phyloP scores from a whole-genome alignment of 2,329 filamentous ascomycete genomes.

The Plectosphaerella sp. region DNA sequence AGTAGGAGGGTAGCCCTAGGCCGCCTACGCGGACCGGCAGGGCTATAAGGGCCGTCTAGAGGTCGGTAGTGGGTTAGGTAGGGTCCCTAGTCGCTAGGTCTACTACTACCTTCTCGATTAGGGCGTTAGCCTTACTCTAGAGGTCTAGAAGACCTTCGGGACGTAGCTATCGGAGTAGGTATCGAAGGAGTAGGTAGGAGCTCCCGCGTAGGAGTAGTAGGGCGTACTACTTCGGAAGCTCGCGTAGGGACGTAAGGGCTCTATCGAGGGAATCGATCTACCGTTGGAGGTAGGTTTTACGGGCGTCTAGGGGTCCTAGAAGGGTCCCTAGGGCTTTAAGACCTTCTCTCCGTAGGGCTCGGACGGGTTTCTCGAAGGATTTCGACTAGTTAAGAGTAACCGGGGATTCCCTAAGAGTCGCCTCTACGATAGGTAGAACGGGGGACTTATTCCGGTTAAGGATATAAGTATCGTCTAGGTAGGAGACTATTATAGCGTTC shows the following conservation, averaged over 20 bases:
- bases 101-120: background rate
- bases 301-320: background rate
- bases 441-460: too few relatives aligned
- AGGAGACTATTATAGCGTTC: background rate
- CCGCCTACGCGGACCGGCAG: background rate
- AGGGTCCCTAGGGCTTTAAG: background rate
- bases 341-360: background rate
- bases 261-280: background rate
- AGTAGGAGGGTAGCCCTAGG: background rate
- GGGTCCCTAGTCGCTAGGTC: background rate
- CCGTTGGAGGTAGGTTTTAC: background rate
- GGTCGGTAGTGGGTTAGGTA: background rate
- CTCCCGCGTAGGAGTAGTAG: background rate
- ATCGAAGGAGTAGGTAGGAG: background rate
- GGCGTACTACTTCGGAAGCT: background rate
- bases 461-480: background rate
- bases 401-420: background rate
- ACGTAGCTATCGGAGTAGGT: background rate
- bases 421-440: background rate
- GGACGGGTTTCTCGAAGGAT: background rate
- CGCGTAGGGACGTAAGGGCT: background rate
- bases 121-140: background rate
- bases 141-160: background rate
- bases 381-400: background rate
- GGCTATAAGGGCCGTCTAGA: background rate